These are phyloP conservation scores for Globisporangium ultimum DNA, from an alignment of 352 stramenopile genomes.

Conservation along the genomic window DNA sequence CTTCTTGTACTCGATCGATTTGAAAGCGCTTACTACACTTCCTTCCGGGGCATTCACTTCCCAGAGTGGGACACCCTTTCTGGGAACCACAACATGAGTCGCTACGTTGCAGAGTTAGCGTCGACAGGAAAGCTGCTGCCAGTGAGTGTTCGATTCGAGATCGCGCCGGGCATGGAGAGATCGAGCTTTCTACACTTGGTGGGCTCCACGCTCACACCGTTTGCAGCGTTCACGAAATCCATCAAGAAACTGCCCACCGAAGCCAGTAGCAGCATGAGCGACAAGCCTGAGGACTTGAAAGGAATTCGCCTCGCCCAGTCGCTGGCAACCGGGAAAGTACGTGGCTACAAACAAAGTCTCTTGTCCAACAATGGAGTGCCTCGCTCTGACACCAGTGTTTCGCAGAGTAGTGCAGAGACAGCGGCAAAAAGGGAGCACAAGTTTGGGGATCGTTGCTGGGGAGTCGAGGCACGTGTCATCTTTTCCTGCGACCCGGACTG, in stretches of 20 bases:
- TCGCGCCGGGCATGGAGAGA: conserved; percentile 48
- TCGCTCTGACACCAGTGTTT: conserved; percentile 12
- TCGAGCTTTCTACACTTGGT: conserved; percentile 51
- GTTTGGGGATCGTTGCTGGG: conserved; percentile 37
- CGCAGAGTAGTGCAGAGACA: background rate
- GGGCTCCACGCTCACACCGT: conserved; percentile 44
- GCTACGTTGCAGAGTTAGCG: conserved; percentile 26
- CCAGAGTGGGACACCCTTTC: conserved; percentile 24
- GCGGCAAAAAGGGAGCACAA: background rate
- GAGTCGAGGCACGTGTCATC: conserved; percentile 44
- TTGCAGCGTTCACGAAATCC: conserved; percentile 36
- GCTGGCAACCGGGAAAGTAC: conserved; percentile 42
- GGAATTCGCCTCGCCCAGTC: conserved; percentile 53
- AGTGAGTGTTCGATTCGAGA: conserved; percentile 40
- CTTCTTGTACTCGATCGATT: conserved; percentile 59
- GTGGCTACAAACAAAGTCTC: background rate
- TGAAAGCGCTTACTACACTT: conserved; percentile 49
- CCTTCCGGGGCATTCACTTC: conserved; percentile 47
- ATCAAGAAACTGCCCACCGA: conserved; percentile 42
- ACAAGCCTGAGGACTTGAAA: conserved; percentile 7
- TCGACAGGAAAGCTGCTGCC: conserved; percentile 7
- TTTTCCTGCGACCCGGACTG: conserved; percentile 44
- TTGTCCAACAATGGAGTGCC: conserved; percentile 14
- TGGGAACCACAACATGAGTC: conserved; percentile 6
- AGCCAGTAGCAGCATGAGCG: conserved; percentile 12